Conservation (phyloP, 2,329 filamentous ascomycete genomes). For the Sphaerulina vaccinii region DNA sequence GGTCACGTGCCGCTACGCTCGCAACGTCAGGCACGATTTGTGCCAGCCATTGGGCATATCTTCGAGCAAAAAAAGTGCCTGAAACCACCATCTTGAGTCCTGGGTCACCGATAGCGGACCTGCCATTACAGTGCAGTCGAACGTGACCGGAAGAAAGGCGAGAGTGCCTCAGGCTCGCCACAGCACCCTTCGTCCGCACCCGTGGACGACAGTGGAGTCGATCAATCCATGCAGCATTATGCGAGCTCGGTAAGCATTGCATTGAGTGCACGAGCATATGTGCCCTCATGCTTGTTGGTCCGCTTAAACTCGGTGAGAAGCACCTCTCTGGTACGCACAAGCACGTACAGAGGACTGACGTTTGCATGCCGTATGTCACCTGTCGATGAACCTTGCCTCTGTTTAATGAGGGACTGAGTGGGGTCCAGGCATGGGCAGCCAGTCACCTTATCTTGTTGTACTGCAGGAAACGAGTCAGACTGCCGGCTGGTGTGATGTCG, state of each 20-base stretch:
- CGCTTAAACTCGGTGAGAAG: constrained; percentile 15
- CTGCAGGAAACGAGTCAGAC: constrained; percentile 40
- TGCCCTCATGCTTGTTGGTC: constrained; percentile 9
- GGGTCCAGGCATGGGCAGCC: constrained; percentile 37
- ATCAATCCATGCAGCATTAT: constrained; percentile 2
- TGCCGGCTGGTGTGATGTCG: constrained; percentile 8
- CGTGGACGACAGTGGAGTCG: background rate
- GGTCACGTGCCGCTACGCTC: constrained; percentile 11
- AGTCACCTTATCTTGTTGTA: constrained; percentile 50
- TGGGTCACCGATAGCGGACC: constrained; percentile 8
- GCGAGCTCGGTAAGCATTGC: constrained; percentile 16
- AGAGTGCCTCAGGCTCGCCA: constrained; percentile 5
- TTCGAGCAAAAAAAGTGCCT: constrained; percentile 8
- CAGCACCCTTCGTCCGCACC: background rate
- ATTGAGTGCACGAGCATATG: constrained; percentile 15
- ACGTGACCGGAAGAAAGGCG: background rate
- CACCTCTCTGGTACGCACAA: constrained; percentile 4
- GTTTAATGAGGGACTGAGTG: constrained; percentile 6
- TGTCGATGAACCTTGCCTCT: constrained; percentile 14
- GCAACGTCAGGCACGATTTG: constrained; percentile 11
- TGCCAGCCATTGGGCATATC: constrained; percentile 7
- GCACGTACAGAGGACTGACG: constrained; percentile 16
- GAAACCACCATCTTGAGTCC: background rate
- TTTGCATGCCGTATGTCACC: constrained; percentile 2
- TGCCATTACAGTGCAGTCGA: background rate